Percentiles rank a stretch among this genome's conserved stretches.
Conservation (phyloP, 2,329 filamentous ascomycete genomes). For the Ophiostoma sp. region DNA sequence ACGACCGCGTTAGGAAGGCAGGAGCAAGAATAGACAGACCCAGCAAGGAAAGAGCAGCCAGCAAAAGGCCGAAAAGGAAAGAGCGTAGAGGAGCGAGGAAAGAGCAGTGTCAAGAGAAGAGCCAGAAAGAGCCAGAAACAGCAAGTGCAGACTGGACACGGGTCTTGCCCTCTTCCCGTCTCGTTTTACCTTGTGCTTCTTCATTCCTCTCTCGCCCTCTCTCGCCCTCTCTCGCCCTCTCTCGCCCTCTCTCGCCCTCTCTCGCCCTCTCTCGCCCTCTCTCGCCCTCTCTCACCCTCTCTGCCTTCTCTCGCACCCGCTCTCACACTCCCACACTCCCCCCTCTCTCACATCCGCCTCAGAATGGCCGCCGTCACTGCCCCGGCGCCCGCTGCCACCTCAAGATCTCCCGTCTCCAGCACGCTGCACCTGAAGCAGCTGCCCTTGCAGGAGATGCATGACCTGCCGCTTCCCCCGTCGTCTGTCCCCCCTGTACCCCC, state of each 20-base stretch:
- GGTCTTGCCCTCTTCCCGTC: slow-evolving; percentile 2
- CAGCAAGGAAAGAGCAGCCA: not conserved
- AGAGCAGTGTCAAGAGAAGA: not conserved
- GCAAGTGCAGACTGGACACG: not conserved
- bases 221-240: not conserved
- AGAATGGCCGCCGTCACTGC: slow-evolving; percentile 34
- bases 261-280: not conserved
- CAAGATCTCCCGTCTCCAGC: slow-evolving; percentile 19
- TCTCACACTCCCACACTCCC: not conserved
- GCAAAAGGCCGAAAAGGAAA: not conserved
- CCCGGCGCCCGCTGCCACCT: slow-evolving; percentile 29
- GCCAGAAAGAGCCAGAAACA: not conserved
- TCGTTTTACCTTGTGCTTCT: slow-evolving; percentile 9
- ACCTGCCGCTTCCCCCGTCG: slow-evolving; percentile 24
- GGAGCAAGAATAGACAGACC: not conserved
- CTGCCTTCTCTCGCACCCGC: not conserved
- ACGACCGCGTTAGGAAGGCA: not conserved
- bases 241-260: not conserved
- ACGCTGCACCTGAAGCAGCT: slow-evolving; percentile 15
- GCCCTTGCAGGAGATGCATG: slow-evolving; percentile 10
- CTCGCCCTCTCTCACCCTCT: not conserved
- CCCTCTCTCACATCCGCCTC: not conserved
- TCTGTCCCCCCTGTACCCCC: not conserved
- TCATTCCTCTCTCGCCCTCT: not conserved
- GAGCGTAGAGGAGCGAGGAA: not conserved